Base-by-base conservation (phyloP, 1,139 yeast genomes). In the Suhomyces coccinellae region DNA sequence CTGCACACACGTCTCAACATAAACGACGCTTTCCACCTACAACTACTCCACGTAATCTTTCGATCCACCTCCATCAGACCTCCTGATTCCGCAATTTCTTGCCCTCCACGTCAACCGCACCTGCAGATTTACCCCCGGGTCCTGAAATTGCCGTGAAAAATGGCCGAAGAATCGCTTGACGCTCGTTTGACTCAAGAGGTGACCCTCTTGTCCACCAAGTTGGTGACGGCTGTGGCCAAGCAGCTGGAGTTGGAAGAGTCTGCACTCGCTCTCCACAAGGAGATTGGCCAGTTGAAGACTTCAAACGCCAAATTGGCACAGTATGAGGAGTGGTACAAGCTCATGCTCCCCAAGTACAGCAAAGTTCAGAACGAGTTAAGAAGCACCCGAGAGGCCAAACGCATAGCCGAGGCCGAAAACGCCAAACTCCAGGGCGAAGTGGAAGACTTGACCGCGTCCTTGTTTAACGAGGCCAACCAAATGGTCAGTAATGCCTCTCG, bases 401-500 rank as follows among this genome's bases (percentile, higher is more conserved):
- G 67, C 37, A 73, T 64, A 3, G 82, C 87, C 0, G 87, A 84
- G 50, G 67, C 70, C 14, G 85, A 85, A 52, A 83, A 80, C 40
- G 69, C 73, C 40, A 75, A 78, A 50, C 64, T 88, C 38, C 77
- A 82, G 47, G 78, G 73, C 15, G 96, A 88, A 60, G 85, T 87
- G 26, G 93, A 86, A 59, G 95, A 87, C 37, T 69, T 88, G 44
- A 79, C 89, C 1, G 88, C 83, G 2, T 80, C 89, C 2, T 66
- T 87, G 36, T 87, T 87, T 61, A 84, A 80, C 55, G 93, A 87
- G 58, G 96, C 96, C 16, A 87, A 87, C 59, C 75, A 76, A 40
- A 86, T 85, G 87, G 96, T 87, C 12, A 79, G 82, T 48, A 79
- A 79, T 52, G 95, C 93, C 1, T 78, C 84, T 47, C 68, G 77